Conservation (phyloP, 306 rosid species). For the Hylodesmum podocarpum region DNA sequence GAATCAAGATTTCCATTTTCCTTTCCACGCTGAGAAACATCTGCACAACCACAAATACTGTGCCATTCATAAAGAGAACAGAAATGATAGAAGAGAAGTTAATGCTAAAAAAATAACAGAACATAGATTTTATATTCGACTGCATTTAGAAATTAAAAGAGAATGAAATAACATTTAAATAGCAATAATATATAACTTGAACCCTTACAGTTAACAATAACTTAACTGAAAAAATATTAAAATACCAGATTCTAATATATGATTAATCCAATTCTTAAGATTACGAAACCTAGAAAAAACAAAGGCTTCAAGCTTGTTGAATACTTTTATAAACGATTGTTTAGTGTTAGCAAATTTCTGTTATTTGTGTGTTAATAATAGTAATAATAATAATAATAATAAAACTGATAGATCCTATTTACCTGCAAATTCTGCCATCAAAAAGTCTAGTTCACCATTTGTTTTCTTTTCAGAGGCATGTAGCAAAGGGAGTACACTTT, state of each 20-base stretch:
- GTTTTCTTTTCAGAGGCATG: conserved; percentile 91
- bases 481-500: conserved; percentile 89
- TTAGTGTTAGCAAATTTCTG: not conserved
- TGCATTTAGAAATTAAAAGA: not conserved
- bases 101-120: not conserved
- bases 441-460: conserved; percentile 88
- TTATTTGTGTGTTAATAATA: not conserved
- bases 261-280: not conserved
- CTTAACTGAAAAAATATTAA: not conserved
- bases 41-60: conserved; percentile 51
- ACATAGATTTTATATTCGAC: not conserved
- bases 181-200: not conserved
- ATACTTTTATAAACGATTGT: not conserved
- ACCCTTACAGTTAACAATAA: not conserved
- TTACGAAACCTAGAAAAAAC: conserved; percentile 5
- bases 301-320: not conserved
- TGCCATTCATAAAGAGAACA: conserved; percentile 27
- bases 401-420: conserved; percentile 29
- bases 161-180: not conserved
- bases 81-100: conserved; percentile 7
- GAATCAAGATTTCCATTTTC: conserved; percentile 84
- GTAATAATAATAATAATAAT: no score
- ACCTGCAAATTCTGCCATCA: conserved; percentile 99
- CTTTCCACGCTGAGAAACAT: conserved; percentile 94
- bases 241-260: not conserved